Conservation (phyloP, 2,329 filamentous ascomycete species). For the Sarocladium strictum region DNA sequence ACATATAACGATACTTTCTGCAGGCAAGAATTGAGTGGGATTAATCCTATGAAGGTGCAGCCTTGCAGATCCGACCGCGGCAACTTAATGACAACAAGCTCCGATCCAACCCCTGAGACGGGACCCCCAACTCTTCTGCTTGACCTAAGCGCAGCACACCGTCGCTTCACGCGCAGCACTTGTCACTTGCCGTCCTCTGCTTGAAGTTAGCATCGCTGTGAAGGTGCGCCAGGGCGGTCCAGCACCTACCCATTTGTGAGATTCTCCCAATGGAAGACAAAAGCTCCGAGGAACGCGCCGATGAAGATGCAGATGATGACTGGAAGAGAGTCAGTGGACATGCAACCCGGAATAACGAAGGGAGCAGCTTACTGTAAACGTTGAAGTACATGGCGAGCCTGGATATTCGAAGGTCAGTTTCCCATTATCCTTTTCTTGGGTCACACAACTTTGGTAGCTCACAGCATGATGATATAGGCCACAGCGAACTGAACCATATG, state of each 20-base stretch:
- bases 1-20: no score
- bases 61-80: no score
- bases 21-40: not conserved
- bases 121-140: no score
- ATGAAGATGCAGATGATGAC: constrained; percentile 78
- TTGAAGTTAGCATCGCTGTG: constrained; percentile 5
- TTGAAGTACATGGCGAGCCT: constrained; percentile 55
- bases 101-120: no score
- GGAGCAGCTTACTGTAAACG: constrained; percentile 43
- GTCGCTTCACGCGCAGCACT: constrained; percentile 32
- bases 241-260: constrained; percentile 26
- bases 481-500: constrained; percentile 68
- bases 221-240: not conserved
- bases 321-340: not conserved
- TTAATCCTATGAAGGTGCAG: not conserved
- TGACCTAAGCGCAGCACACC: constrained; percentile 31
- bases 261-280: constrained; percentile 67
- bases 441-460: constrained; percentile 14
- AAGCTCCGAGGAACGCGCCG: constrained; percentile 66
- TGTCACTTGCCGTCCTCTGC: constrained; percentile 19
- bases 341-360: not conserved
- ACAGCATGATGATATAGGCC: constrained; percentile 74
- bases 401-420: not conserved
- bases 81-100: no score
- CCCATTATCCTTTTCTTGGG: no score